Evolutionary conservation across 2,329 filamentous ascomycete species (phyloP), one percentile per base, ranked within the genome.

Genomic region (Penicillium corylophilum): DNA sequence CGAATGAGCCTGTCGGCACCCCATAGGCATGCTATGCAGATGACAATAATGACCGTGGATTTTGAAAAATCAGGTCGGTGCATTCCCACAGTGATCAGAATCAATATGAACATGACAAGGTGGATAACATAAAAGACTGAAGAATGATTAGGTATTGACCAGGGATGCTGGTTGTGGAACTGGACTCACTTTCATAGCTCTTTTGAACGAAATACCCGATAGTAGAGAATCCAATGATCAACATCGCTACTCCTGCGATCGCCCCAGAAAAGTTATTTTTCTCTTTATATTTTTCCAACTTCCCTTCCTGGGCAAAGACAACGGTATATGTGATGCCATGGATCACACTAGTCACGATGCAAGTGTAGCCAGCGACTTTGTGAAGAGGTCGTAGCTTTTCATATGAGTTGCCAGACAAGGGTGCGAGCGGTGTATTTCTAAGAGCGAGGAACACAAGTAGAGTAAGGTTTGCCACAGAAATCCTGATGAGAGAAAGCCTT

Each of bases 381-480:
- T 85, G 82, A 2, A 85, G 71, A 44, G 79, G 73, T 59, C 83
- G 84, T 46, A 85, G 75, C 18, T 79, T 75, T 53, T 85, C 82
- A 62, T 85, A 82, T 5, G 81, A 83, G 60, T 78, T 80, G 1
- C 75, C 69, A 1, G 78, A 79, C 10, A 85, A 56, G 52, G 77
- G 76, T 0, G 77, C 77, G 16, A 85, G 64, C 0, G 82, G 82
- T 0, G 82, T 84, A 60, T 84, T 83, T 59, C 83, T 84, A 38
- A 85, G 70, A 1, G 78, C 74, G 15, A 85, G 68, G 44, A 84
- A 78, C 12, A 82, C 70, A 12, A 82, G 73, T 15, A 85, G 67
- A 12, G 72, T 67, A 26, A 82, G 64, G 57, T 85, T 85, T 28
- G 63, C 70, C 12, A 74, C 61, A 0, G 73, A 66, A 62, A 81